phyloP scores from a whole-genome alignment of 2,329 filamentous ascomycete species.

The Periconia digitata region DNA sequence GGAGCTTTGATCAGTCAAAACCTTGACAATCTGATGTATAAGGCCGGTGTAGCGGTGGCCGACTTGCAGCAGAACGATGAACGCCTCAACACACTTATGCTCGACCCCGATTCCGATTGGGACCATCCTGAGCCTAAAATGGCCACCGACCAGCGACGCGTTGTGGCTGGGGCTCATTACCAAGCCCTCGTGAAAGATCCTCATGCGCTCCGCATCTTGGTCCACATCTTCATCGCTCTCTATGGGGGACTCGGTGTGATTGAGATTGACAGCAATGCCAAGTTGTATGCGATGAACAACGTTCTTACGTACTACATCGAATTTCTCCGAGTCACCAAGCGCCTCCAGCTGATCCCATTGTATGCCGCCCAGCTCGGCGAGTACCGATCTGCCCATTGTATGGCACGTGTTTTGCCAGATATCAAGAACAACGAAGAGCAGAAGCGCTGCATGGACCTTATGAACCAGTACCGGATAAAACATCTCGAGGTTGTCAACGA shows the following conservation, averaged over 20 bases:
- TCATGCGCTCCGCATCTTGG: conserved; percentile 48
- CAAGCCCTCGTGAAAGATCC: conserved; percentile 42
- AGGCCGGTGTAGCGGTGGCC: conserved; percentile 48
- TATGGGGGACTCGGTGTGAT: conserved; percentile 47
- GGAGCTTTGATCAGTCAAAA: conserved; percentile 71
- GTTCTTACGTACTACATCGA: conserved; percentile 81
- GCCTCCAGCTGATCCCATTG: conserved; percentile 78
- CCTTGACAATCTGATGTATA: conserved; percentile 46
- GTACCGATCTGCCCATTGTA: conserved; percentile 66
- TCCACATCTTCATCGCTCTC: conserved; percentile 66
- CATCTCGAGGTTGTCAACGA: conserved; percentile 71
- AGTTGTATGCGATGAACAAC: conserved; percentile 63
- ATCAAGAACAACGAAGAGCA: conserved; percentile 68
- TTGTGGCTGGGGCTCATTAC: conserved; percentile 28
- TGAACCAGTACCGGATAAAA: conserved; percentile 74
- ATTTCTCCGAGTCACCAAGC: conserved; percentile 69
- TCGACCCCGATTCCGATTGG: conserved; percentile 30
- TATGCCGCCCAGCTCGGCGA: conserved; percentile 79
- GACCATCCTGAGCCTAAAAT: conserved; percentile 21
- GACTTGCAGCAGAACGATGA: conserved; percentile 36
- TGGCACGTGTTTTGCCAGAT: conserved; percentile 76
- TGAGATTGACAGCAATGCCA: conserved; percentile 29
- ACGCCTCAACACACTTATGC: conserved; percentile 29
- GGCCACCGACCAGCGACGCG: conserved; percentile 18
- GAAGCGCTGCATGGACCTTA: conserved; percentile 68